phyloP scores from a whole-genome alignment of 306 rosid species.

The Bauhinia variegata region DNA sequence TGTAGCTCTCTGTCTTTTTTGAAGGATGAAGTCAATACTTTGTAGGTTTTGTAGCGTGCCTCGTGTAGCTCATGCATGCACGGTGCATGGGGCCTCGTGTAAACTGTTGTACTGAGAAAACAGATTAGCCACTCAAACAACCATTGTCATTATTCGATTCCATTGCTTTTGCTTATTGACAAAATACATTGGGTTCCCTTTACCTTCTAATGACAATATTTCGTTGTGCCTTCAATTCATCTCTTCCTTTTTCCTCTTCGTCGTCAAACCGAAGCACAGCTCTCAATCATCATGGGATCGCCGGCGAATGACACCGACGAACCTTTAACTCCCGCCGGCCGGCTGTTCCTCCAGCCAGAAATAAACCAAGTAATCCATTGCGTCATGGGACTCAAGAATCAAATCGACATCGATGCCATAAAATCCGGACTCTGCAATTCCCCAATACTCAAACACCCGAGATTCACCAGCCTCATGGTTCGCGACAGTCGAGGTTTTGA shows the following conservation, averaged over 20 bases:
- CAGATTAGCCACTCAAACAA: background rate
- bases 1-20: too few relatives aligned
- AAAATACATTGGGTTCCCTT: too few relatives aligned
- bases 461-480: constrained; percentile 76
- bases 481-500: constrained; percentile 59
- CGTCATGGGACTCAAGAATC: constrained; percentile 57
- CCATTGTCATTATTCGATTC: too few relatives aligned
- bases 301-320: constrained; percentile 45
- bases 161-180: too few relatives aligned
- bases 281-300: constrained; percentile 15
- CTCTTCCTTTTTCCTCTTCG: too few relatives aligned
- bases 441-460: constrained; percentile 53
- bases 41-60: too few relatives aligned
- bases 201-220: too few relatives aligned
- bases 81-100: too few relatives aligned
- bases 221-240: too few relatives aligned
- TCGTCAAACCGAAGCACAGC: too few relatives aligned
- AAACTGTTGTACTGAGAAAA: background rate
- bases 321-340: constrained; percentile 76
- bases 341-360: constrained; percentile 63
- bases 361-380: constrained; percentile 70
- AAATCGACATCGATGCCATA: constrained; percentile 45
- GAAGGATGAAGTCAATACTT: too few relatives aligned
- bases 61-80: too few relatives aligned
- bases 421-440: constrained; percentile 48